Conservation (phyloP, 2,329 filamentous ascomycete species). For the Nemania sp. region DNA sequence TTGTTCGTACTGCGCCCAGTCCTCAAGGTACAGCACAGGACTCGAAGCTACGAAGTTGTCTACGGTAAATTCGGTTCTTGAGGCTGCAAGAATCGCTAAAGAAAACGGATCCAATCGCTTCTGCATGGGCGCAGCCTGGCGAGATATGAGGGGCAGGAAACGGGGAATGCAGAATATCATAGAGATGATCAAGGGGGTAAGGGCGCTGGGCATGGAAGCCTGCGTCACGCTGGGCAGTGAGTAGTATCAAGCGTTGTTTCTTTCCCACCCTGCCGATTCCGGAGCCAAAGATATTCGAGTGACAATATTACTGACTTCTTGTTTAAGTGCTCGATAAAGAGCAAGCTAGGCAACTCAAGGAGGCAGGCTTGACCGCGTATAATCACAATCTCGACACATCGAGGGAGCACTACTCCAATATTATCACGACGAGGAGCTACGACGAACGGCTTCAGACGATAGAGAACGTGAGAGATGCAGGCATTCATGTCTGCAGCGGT, state of each 20-base stretch:
- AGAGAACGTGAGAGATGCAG: constrained; percentile 82
- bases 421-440: constrained; percentile 88
- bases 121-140: constrained; percentile 95
- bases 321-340: constrained; percentile 79
- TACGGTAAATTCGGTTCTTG: constrained; percentile 82
- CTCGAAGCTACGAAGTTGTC: constrained; percentile 84
- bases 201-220: constrained; percentile 85
- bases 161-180: constrained; percentile 85
- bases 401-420: constrained; percentile 85
- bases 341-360: constrained; percentile 85
- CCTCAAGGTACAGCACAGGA: constrained; percentile 84
- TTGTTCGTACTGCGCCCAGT: constrained; percentile 93
- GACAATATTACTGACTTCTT: not conserved
- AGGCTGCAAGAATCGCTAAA: constrained; percentile 80
- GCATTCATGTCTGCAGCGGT: constrained; percentile 90
- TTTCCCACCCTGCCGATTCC: not conserved
- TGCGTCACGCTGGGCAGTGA: constrained; percentile 83
- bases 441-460: constrained; percentile 88
- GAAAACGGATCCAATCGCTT: constrained; percentile 89
- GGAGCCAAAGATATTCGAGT: not conserved
- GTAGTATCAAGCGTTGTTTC: not conserved
- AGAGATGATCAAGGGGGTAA: constrained; percentile 85
- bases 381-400: constrained; percentile 96
- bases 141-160: constrained; percentile 92
- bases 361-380: constrained; percentile 88